Percentiles rank a stretch among this genome's conserved stretches.
Evolutionary conservation across 129 eudicot species (phyloP).

Genomic region (Gnaphalium uliginosum): DNA sequence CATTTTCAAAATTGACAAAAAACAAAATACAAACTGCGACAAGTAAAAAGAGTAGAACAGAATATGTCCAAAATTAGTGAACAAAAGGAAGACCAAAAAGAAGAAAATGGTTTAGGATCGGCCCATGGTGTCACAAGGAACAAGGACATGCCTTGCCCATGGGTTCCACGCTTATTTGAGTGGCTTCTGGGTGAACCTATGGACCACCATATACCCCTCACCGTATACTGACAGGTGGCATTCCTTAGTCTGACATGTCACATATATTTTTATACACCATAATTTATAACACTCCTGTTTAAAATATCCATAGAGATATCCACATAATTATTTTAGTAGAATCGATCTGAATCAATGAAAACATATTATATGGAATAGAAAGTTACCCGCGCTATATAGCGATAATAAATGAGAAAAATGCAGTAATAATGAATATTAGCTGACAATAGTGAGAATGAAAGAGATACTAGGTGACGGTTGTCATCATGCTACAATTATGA

Average conservation of each 20-base stretch:
- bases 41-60: background rate
- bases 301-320: no score
- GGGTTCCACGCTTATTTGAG: slow-evolving; percentile 2
- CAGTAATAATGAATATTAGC: no score
- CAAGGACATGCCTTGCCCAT: background rate
- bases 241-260: background rate
- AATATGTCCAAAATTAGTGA: background rate
- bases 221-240: background rate
- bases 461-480: no score
- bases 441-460: no score
- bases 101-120: background rate
- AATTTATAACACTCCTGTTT: no score
- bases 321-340: no score
- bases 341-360: no score
- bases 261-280: background rate
- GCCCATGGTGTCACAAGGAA: slow-evolving; percentile 4
- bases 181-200: slow-evolving; percentile 7
- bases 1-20: background rate
- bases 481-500: no score
- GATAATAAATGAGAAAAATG: no score
- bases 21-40: background rate
- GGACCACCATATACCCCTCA: background rate
- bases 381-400: no score
- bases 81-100: background rate
- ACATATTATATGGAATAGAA: no score